Evolutionary conservation across 192 early-diverging fungal species (phyloP), one percentile per base, ranked within the genome.

Genomic region (Podila horticola): DNA sequence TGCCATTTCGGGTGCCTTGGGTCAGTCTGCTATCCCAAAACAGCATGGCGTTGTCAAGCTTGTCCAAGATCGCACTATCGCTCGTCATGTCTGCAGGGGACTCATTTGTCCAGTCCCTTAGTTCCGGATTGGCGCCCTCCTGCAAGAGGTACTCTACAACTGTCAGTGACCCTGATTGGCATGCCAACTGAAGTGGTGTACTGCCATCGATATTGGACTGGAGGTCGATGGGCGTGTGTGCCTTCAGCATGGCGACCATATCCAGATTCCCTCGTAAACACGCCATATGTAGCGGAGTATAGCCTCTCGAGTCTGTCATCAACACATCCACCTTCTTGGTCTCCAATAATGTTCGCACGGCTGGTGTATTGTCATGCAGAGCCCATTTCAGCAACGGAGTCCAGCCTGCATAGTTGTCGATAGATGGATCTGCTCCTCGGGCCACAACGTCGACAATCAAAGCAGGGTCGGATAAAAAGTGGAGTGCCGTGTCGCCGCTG

Each of bases 141-240:
- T 72, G 64, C 61, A 84, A 30, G 5, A 84, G 59, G 66, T 75
- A 72, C 26, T 70, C 62, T 11, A 84, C 76, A n/a, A 81, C 65
- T 17, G 72, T 28, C 4, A 49, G 57, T 2, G 72, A 69, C 29
- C 66, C 63, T 29, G 66, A 71, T 48, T 75, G 71, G 34, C 83
- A 76, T 7, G 82, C 82, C 11, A 87, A 64, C n/a, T 87, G 86
- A 11, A 87, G 65, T 0, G 84, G 59, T 19, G 84, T 85, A 22
- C 79, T 82, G 9, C 86, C 86, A 45, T 84, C 65, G 4, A 71
- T 55, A 19, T 67, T 48, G 20, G 84, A 83, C 41, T 79, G 73
- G 15, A 71, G 12, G 45, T 85, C 69, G 22, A 60, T 61, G 0
- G 58, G 63, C 6, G 69, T 74, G 51, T 60, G 58, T 7, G 48